Base-by-base conservation (phyloP, 2,329 filamentous ascomycete genomes). In the Remersonia thermophila region DNA sequence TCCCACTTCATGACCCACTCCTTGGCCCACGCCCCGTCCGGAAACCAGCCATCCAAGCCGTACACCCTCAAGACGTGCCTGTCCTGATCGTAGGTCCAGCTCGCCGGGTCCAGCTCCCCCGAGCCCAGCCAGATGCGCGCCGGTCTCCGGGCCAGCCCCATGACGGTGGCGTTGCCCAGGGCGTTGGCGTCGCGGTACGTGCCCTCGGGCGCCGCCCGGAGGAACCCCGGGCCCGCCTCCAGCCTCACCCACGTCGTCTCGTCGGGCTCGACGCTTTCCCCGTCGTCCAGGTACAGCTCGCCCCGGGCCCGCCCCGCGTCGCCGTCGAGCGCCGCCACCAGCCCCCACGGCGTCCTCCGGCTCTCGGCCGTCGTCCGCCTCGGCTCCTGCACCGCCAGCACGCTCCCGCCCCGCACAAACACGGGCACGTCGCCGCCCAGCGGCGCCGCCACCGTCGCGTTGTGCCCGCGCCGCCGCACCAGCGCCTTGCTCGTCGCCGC, bases 401-500 rank as follows among this genome's bases (percentile, higher is more conserved):
- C 62, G 37, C 66, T 62, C 2, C 80, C 81, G 16, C 82, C 81
- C 10, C 80, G 71, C 13, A 87, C 54, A 47, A 70, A 81, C 2
- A 87, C 69, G 0, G 80, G 80, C 27, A 87, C 85, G 47, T 86
- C 60, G 65, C n/a, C n/a, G n/a, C 83, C 39, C 66, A 81, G 53
- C 63, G 58, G 60, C 3, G 61, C 61, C 4, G 54, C 53, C 13
- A 64, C 55, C 1, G 59, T 63, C 7, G 63, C 55, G 27, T 63
- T 63, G 44, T 59, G 48, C 3, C 58, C 61, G 1, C 50, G 35
- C 3, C 40, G 18, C 1, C 59, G 53, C 4, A 49, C 53, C 10
- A 9, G 12, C 1, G 46, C 43, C 8, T 83, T 61, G 0, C 63
- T 63, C 0, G 9, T n/a, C n/a, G n/a, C n/a, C n/a, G 64, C 65